Evolutionary conservation across 73 alveolate species (phyloP).

Genomic region (Loxodes magnus): DNA sequence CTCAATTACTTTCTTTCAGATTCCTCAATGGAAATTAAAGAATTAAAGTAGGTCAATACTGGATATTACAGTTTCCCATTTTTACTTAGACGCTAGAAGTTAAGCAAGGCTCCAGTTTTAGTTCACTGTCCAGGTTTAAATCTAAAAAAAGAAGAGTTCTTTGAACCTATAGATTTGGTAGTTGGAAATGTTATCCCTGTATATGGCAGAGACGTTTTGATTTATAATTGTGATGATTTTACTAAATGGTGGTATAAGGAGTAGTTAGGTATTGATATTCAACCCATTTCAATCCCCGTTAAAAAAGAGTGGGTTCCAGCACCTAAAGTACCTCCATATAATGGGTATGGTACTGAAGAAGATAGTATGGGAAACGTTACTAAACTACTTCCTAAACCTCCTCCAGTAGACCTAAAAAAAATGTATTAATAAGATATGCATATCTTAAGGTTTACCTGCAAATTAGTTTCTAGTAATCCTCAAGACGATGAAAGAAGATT

Average conservation of each 20-base stretch:
- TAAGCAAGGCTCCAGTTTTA: constrained; percentile 76
- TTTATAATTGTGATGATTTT: constrained; percentile 87
- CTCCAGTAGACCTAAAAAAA: constrained; percentile 68
- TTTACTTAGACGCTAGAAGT: constrained; percentile 76
- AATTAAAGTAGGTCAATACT: constrained; percentile 64
- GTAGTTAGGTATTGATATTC: constrained; percentile 54
- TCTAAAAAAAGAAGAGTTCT: constrained; percentile 77
- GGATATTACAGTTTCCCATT: constrained; percentile 91
- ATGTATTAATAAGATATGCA: constrained; percentile 81
- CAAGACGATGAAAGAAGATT: constrained; percentile 86
- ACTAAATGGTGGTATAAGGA: constrained; percentile 87
- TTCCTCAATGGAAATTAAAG: constrained; percentile 84
- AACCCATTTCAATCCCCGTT: constrained; percentile 55
- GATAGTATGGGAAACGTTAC: constrained; percentile 84
- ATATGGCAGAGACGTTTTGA: constrained; percentile 77
- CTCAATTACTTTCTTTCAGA: constrained; percentile 82
- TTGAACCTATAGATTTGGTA: constrained; percentile 68
- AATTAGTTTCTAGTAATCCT: constrained; percentile 71
- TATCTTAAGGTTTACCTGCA: constrained; percentile 77
- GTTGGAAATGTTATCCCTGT: constrained; percentile 73
- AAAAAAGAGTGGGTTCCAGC: constrained; percentile 57
- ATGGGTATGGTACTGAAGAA: constrained; percentile 91
- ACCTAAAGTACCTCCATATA: constrained; percentile 83
- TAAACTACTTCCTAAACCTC: constrained; percentile 70
- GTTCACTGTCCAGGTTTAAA: constrained; percentile 94